Percentiles rank a stretch among this genome's conserved stretches.
These are phyloP conservation scores for Botryotinia globosa DNA, from an alignment of 2,329 filamentous ascomycete species.

Conservation along the genomic window DNA sequence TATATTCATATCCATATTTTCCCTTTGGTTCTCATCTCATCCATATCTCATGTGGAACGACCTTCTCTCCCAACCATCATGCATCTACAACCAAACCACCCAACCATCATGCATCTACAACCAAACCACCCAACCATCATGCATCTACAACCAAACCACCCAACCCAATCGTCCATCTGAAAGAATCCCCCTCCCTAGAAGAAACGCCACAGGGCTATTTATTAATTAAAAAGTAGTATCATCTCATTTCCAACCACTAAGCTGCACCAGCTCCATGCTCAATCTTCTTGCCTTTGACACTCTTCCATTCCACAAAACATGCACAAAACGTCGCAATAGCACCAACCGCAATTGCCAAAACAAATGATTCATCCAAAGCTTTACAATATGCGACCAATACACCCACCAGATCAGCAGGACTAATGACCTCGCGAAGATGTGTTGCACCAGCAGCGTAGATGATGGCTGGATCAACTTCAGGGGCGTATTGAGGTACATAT, in stretches of 20 bases:
- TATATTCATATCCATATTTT: neutral
- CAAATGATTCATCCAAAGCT: slow-evolving; percentile 31
- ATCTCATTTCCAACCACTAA: neutral
- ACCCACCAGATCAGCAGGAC: slow-evolving; percentile 36
- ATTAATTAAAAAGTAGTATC: neutral
- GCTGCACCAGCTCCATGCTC: slow-evolving; percentile 25
- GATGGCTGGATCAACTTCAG: slow-evolving; percentile 41
- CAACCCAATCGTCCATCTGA: neutral
- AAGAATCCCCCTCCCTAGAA: neutral
- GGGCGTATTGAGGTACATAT: slow-evolving; percentile 38
- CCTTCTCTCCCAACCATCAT: neutral
- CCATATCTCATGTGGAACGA: neutral
- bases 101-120: too few species aligned
- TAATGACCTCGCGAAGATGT: slow-evolving; percentile 40
- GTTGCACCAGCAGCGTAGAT: slow-evolving; percentile 44
- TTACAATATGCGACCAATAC: slow-evolving; percentile 45
- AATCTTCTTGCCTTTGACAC: slow-evolving; percentile 37
- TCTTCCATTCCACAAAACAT: slow-evolving; percentile 37
- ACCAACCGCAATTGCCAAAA: slow-evolving; percentile 36
- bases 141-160: too few species aligned
- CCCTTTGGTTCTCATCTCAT: neutral
- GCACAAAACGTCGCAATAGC: slow-evolving; percentile 32
- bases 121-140: neutral
- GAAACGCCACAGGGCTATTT: neutral
- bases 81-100: too few species aligned